A percentile compares a stretch with the other conserved stretches of the same genome.
These are phyloP conservation scores for Globisporangium uncinulatum DNA, from an alignment of 352 stramenopile species.

Conservation along the genomic window DNA sequence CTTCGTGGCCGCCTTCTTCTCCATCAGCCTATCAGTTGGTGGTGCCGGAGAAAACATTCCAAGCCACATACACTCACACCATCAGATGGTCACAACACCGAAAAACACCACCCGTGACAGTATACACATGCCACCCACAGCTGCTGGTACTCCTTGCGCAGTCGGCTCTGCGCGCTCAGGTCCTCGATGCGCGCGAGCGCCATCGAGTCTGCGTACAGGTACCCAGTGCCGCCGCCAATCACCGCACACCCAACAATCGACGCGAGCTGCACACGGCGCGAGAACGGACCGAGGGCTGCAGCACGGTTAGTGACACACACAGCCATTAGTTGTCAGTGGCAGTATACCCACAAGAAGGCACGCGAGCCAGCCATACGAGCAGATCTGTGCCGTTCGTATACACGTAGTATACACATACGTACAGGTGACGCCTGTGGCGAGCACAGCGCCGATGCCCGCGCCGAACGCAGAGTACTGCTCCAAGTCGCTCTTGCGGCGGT, in stretches of 20 bases:
- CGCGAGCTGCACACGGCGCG: conserved; percentile 48
- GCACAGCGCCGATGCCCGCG: conserved; percentile 41
- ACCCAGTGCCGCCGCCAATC: conserved; percentile 55
- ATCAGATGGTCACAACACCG: not conserved
- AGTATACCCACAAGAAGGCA: no score
- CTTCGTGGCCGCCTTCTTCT: conserved; percentile 59
- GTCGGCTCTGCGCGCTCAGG: conserved; percentile 62
- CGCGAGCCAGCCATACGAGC: no score
- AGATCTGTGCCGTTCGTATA: no score
- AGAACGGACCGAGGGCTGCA: conserved; percentile 61
- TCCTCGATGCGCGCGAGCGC: conserved; percentile 68
- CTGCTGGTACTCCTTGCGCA: conserved; percentile 81
- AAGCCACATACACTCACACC: not conserved
- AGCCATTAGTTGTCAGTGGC: not conserved
- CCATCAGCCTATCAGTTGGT: conserved; percentile 42
- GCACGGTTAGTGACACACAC: not conserved
- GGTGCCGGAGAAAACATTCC: not conserved
- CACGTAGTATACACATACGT: conserved; percentile 6
- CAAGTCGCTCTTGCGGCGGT: conserved; percentile 59
- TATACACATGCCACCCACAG: conserved; percentile 27
- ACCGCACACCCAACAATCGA: conserved; percentile 50
- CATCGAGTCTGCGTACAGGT: conserved; percentile 68
- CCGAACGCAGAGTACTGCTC: conserved; percentile 62
- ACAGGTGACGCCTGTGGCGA: conserved; percentile 52
- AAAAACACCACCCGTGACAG: not conserved